These are phyloP conservation scores for Sclerospora graminicola DNA, from an alignment of 352 stramenopile genomes.

Conservation along the genomic window DNA sequence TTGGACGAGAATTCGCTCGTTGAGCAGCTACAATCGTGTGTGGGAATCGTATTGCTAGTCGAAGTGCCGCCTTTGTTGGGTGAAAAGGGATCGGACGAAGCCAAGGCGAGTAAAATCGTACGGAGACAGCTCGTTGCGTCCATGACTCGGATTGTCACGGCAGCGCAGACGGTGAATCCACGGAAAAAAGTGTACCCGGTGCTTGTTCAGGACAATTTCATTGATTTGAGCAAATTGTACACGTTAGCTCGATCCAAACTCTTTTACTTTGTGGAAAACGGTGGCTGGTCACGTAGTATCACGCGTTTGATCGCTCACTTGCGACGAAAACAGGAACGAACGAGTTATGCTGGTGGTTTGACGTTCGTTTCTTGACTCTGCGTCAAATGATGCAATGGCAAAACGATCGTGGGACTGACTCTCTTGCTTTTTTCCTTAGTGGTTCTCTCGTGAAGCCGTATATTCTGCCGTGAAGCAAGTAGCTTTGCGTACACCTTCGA, in stretches of 20 bases:
- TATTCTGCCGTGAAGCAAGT: slow-evolving; percentile 46
- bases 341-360: slow-evolving; percentile 8
- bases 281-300: slow-evolving; percentile 32
- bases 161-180: slow-evolving; percentile 14
- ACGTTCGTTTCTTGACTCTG: too few relatives aligned
- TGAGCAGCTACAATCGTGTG: slow-evolving; percentile 21
- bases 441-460: slow-evolving; percentile 25
- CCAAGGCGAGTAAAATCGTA: slow-evolving; percentile 20
- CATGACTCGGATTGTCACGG: slow-evolving; percentile 30
- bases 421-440: too few relatives aligned
- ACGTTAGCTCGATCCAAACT: slow-evolving; percentile 51
- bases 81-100: slow-evolving; percentile 13
- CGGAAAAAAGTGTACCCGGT: slow-evolving; percentile 41
- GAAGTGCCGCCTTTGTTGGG: slow-evolving; percentile 11
- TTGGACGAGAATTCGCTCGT: slow-evolving; percentile 17
- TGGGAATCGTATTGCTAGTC: slow-evolving; percentile 26
- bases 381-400: too few relatives aligned
- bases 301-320: slow-evolving; percentile 33
- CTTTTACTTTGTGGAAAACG: slow-evolving; percentile 56
- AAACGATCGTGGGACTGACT: too few relatives aligned
- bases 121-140: slow-evolving; percentile 26
- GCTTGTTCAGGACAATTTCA: slow-evolving; percentile 41
- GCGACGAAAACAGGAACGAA: slow-evolving; percentile 22
- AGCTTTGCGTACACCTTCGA: slow-evolving; percentile 60
- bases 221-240: slow-evolving; percentile 71